Percentiles rank a stretch among this genome's conserved stretches.
These are phyloP conservation scores for Arthromyces matolae DNA, from an alignment of 768 basidiomycete genomes.

Conservation along the genomic window DNA sequence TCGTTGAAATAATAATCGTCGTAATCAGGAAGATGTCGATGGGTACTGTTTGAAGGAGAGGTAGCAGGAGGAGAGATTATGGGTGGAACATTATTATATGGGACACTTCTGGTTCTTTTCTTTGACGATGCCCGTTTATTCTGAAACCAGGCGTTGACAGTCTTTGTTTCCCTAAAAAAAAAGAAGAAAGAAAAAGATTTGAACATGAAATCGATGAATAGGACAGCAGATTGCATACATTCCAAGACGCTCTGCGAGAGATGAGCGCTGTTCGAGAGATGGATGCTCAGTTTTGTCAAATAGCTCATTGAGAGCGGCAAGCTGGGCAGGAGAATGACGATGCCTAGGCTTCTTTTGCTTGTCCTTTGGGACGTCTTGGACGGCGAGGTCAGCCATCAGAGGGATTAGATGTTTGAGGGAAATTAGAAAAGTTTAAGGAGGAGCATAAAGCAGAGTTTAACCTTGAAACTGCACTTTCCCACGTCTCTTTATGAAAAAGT, in stretches of 20 bases:
- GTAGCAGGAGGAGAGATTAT: slow-evolving; percentile 32
- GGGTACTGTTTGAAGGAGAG: slow-evolving; percentile 27
- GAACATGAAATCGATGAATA: slow-evolving; percentile 9
- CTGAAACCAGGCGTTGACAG: slow-evolving; percentile 85
- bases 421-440: too few relatives aligned
- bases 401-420: slow-evolving; percentile 15
- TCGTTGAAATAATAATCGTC: slow-evolving; percentile 45
- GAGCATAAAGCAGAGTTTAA: too few relatives aligned
- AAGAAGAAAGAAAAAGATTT: too few relatives aligned
- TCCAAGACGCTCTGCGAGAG: slow-evolving; percentile 67
- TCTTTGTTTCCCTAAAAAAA: slow-evolving; percentile 69
- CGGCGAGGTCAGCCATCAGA: slow-evolving; percentile 26
- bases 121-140: slow-evolving; percentile 82
- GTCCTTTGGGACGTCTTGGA: slow-evolving; percentile 29
- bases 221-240: slow-evolving; percentile 51
- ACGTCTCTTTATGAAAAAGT: slow-evolving; percentile 25
- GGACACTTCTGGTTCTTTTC: slow-evolving; percentile 49
- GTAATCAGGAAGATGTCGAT: slow-evolving; percentile 30
- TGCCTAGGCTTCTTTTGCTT: slow-evolving; percentile 75
- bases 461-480: slow-evolving; percentile 21
- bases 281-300: slow-evolving; percentile 78
- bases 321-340: slow-evolving; percentile 68
- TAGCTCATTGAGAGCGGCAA: slow-evolving; percentile 73
- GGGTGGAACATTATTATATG: slow-evolving; percentile 31
- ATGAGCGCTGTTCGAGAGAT: slow-evolving; percentile 59